Conservation (phyloP, 371 early-diverging fungal species). For the Mucor piriformis region DNA sequence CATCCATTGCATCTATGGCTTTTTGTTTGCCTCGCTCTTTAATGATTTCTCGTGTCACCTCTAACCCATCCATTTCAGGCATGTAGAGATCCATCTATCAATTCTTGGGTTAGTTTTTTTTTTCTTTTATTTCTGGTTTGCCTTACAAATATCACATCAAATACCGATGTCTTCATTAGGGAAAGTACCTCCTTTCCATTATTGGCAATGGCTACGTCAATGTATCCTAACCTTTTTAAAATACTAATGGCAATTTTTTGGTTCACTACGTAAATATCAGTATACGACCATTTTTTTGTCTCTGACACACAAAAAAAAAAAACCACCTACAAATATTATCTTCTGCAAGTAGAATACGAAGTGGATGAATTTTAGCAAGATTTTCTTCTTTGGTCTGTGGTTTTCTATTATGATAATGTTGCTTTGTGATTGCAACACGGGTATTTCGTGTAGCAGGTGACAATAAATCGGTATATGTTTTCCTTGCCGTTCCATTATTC, state of each 20-base stretch:
- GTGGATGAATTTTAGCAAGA: slow-evolving; percentile 38
- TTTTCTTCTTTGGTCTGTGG: slow-evolving; percentile 42
- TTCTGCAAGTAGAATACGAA: slow-evolving; percentile 51
- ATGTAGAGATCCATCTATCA: slow-evolving; percentile 55
- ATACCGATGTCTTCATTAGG: slow-evolving; percentile 40
- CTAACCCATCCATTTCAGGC: slow-evolving; percentile 58
- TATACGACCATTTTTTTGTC: not conserved
- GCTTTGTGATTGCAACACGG: slow-evolving; percentile 30
- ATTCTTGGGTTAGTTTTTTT: not conserved
- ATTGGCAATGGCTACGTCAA: slow-evolving; percentile 55
- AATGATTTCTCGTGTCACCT: slow-evolving; percentile 49
- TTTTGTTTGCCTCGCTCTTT: slow-evolving; percentile 27
- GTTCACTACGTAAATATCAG: slow-evolving; percentile 39
- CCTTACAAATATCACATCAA: slow-evolving; percentile 57
- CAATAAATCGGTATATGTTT: slow-evolving; percentile 21
- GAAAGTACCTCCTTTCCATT: slow-evolving; percentile 60
- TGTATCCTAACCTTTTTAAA: slow-evolving; percentile 57
- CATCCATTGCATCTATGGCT: not conserved
- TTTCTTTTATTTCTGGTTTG: too few species aligned
- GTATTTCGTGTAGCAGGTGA: slow-evolving; percentile 25
- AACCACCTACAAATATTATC: slow-evolving; percentile 48
- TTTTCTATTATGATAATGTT: slow-evolving; percentile 33
- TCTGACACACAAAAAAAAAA: not conserved
- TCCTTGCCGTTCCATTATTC: slow-evolving; percentile 8
- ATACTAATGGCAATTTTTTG: slow-evolving; percentile 64